These are phyloP conservation scores for Centella asiatica DNA, from an alignment of 129 eudicot genomes.

Conservation along the genomic window DNA sequence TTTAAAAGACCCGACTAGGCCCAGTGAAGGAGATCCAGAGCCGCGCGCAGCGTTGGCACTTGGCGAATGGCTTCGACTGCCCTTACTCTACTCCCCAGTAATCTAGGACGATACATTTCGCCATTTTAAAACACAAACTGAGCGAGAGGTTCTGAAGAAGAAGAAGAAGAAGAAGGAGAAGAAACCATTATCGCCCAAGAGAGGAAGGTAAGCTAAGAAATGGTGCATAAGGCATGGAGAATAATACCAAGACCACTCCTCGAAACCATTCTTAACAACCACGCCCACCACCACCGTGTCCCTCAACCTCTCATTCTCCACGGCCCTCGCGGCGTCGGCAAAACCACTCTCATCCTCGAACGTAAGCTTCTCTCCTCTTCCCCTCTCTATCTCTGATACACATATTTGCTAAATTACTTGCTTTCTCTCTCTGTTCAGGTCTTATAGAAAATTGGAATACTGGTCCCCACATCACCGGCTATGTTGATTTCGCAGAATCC, in stretches of 20 bases:
- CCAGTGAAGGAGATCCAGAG: too few relatives aligned
- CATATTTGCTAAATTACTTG: neutral
- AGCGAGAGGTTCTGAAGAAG: too few relatives aligned
- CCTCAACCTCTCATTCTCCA: constrained; percentile 91
- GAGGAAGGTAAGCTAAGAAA: neutral
- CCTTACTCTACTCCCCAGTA: too few relatives aligned
- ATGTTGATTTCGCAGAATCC: constrained; percentile 69
- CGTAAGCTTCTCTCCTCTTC: constrained; percentile 25
- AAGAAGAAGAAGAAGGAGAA: neutral
- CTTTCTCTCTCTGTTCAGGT: constrained; percentile 34
- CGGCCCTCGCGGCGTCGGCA: constrained; percentile 97
- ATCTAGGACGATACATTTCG: too few relatives aligned
- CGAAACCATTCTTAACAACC: constrained; percentile 82
- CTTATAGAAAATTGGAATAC: constrained; percentile 68
- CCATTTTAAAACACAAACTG: too few relatives aligned
- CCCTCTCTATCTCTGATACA: neutral
- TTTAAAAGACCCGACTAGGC: too few relatives aligned
- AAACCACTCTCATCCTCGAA: constrained; percentile 91
- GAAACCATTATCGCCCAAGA: too few relatives aligned
- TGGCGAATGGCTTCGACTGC: too few relatives aligned
- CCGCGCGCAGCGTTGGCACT: too few relatives aligned
- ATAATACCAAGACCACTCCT: constrained; percentile 67
- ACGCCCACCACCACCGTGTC: constrained; percentile 78
- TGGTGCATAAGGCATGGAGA: constrained; percentile 66
- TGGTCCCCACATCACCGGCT: constrained; percentile 77